A percentile compares a stretch with the other conserved stretches of the same genome.
phyloP scores from a whole-genome alignment of 164 flowering plant genomes.

The Macadamia tetraphylla region DNA sequence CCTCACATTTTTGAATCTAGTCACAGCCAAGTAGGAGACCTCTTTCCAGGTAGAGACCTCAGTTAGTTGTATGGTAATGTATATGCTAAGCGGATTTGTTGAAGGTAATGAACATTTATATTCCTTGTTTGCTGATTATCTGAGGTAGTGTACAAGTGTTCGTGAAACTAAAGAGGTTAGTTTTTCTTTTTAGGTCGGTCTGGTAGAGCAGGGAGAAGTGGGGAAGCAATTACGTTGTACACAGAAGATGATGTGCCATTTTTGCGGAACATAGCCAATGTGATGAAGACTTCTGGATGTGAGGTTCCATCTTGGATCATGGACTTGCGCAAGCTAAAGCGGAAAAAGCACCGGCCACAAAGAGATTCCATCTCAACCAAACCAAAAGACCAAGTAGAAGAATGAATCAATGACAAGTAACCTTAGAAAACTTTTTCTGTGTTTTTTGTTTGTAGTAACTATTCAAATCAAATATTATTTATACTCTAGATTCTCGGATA shows the following conservation, averaged over 20 bases:
- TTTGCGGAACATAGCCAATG: slow-evolving; percentile 81
- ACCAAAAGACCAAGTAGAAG: slow-evolving; percentile 26
- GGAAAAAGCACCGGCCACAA: slow-evolving; percentile 76
- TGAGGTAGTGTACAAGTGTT: background rate
- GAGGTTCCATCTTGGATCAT: slow-evolving; percentile 87
- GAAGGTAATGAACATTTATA: background rate
- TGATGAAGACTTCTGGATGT: slow-evolving; percentile 76
- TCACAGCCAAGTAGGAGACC: too few species aligned
- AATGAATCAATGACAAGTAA: background rate
- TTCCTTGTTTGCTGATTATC: background rate
- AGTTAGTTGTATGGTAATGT: too few species aligned
- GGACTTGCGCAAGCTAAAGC: slow-evolving; percentile 51
- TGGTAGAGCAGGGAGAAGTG: slow-evolving; percentile 90
- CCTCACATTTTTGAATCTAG: too few species aligned
- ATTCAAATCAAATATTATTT: background rate
- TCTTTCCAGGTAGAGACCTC: too few species aligned
- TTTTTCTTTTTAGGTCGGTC: slow-evolving; percentile 55
- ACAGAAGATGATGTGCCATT: slow-evolving; percentile 76
- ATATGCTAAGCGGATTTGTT: background rate
- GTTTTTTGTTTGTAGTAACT: background rate
- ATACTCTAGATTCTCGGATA: background rate
- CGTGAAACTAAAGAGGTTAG: slow-evolving; percentile 7
- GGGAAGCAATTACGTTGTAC: slow-evolving; percentile 84
- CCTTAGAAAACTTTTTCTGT: background rate
- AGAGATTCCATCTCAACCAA: slow-evolving; percentile 56